Evolutionary conservation across 768 basidiomycete genomes (phyloP).

Genomic region (Tephrocybe sp.): DNA sequence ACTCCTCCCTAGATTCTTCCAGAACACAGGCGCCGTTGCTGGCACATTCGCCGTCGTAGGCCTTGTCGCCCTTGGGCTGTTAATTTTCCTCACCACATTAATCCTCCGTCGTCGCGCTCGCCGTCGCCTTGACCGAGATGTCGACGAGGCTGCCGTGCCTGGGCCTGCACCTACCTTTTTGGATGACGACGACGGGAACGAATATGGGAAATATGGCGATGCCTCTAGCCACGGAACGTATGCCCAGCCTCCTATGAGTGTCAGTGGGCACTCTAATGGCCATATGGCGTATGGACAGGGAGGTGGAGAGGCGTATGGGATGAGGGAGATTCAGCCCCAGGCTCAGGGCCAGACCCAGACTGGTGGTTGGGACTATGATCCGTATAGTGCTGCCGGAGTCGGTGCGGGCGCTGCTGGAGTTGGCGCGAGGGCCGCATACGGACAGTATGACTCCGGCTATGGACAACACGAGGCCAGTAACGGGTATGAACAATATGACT

Average conservation of each 20-base stretch:
- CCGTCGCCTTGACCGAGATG: conserved; percentile 64
- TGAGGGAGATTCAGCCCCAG: neutral
- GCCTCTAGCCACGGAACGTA: neutral
- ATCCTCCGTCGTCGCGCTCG: conserved; percentile 63
- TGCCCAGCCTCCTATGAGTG: neutral
- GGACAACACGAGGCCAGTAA: too few species aligned
- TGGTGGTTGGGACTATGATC: neutral
- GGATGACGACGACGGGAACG: conserved; percentile 42
- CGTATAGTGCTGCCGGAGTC: neutral
- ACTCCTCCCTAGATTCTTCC: conserved; percentile 51
- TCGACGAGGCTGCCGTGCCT: conserved; percentile 62
- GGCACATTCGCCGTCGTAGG: conserved; percentile 71
- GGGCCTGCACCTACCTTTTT: conserved; percentile 52
- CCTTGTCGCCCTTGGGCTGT: conserved; percentile 48
- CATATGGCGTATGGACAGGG: too few species aligned
- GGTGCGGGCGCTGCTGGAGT: too few species aligned
- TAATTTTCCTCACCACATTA: conserved; percentile 49
- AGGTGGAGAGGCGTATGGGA: neutral
- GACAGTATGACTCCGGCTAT: neutral
- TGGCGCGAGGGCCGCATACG: neutral
- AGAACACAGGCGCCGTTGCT: conserved; percentile 72
- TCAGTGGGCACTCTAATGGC: too few species aligned
- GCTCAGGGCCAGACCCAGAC: neutral
- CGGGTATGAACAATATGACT: neutral
- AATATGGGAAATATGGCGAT: neutral